phyloP scores from a whole-genome alignment of 805 yeast species.

The Nakazawaea populi region DNA sequence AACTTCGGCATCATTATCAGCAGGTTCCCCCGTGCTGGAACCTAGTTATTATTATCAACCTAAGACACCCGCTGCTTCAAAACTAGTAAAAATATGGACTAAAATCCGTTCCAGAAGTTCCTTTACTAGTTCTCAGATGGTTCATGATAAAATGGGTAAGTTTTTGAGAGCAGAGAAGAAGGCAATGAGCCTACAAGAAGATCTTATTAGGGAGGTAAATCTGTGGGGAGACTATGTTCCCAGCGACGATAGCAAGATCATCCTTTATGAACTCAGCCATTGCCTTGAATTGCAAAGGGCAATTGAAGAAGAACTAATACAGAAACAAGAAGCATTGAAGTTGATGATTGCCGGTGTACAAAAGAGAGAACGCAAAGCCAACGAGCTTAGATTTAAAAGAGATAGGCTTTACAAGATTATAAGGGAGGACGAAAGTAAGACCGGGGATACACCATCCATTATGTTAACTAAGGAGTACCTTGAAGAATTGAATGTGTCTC shows the following conservation, averaged over 20 bases:
- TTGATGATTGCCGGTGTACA: conserved; percentile 38
- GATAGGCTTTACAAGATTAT: conserved; percentile 30
- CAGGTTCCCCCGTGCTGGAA: neutral
- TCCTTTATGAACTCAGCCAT: conserved; percentile 34
- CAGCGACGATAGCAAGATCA: conserved; percentile 29
- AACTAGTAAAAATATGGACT: conserved; percentile 16
- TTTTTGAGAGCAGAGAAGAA: conserved; percentile 34
- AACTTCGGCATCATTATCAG: neutral
- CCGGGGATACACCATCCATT: conserved; percentile 40
- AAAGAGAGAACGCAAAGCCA: conserved; percentile 44
- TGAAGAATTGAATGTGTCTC: conserved; percentile 44
- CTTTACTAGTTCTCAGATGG: conserved; percentile 20
- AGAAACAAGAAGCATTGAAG: conserved; percentile 37
- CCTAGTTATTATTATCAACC: neutral
- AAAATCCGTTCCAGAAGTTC: conserved; percentile 15
- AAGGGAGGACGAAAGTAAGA: conserved; percentile 37
- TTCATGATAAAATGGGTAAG: conserved; percentile 28
- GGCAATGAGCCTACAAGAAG: conserved; percentile 27
- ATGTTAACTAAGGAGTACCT: conserved; percentile 41
- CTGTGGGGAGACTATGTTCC: conserved; percentile 37
- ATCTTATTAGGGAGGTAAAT: conserved; percentile 32
- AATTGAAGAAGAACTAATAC: conserved; percentile 28
- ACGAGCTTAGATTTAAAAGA: conserved; percentile 30
- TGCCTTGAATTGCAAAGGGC: conserved; percentile 32
- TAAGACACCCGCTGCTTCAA: neutral